These are phyloP conservation scores for Aegilops umbellulata DNA, from an alignment of 176 grass and related monocot genomes.

Conservation along the genomic window DNA sequence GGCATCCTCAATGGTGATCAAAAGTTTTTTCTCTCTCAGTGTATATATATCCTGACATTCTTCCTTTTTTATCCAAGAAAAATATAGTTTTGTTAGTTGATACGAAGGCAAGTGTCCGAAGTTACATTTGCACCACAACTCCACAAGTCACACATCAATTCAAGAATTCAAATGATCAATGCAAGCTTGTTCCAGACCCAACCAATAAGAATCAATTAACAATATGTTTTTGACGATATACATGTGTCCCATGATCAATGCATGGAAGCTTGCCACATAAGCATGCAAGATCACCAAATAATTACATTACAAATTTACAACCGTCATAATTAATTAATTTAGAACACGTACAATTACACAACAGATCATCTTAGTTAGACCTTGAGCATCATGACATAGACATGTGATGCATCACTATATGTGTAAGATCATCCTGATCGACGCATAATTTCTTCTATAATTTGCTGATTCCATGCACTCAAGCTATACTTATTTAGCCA, in stretches of 20 bases:
- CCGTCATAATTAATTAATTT: conserved; percentile 21
- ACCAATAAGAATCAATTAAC: not conserved
- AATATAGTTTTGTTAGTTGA: not conserved
- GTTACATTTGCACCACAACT: not conserved
- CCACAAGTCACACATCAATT: not conserved
- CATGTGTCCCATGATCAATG: not conserved
- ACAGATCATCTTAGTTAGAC: conserved; percentile 43
- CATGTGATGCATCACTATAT: conserved; percentile 38
- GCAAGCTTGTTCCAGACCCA: not conserved
- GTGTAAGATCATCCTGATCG: conserved; percentile 47
- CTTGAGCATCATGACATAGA: conserved; percentile 38
- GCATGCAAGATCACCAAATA: conserved; percentile 31
- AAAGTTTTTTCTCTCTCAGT: not conserved
- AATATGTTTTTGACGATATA: conserved; percentile 10
- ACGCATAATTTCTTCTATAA: conserved; percentile 18
- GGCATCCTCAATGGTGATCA: not conserved
- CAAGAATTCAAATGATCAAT: not conserved
- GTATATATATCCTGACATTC: not conserved
- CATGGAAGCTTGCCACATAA: conserved; percentile 10
- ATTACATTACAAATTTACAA: conserved; percentile 52
- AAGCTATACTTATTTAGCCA: conserved; percentile 49
- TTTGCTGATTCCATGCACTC: conserved; percentile 10
- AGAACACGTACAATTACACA: conserved; percentile 26
- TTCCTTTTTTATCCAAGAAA: not conserved
- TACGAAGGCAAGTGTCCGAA: not conserved